These are phyloP conservation scores for Trichoderma asperelloides DNA, from an alignment of 495 filamentous ascomycete genomes.

Conservation along the genomic window DNA sequence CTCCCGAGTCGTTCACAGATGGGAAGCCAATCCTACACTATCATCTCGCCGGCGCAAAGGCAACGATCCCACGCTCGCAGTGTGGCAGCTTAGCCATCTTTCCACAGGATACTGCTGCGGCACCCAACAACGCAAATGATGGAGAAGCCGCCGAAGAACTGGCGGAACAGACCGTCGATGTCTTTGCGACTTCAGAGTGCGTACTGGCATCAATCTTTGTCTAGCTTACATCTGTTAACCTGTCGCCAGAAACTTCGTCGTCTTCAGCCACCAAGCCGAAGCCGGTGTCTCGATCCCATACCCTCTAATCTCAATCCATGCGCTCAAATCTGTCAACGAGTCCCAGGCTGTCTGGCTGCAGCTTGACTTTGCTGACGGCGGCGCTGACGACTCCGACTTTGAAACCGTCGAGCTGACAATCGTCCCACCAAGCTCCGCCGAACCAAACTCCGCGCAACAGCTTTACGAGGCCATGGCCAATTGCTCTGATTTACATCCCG, in stretches of 20 bases:
- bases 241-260: conserved; percentile 54
- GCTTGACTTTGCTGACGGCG: conserved; percentile 50
- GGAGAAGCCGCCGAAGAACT: conserved; percentile 26
- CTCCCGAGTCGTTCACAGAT: conserved; percentile 73
- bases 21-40: conserved; percentile 75
- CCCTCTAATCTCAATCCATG: conserved; percentile 80
- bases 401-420: conserved; percentile 66
- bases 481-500: conserved; percentile 86
- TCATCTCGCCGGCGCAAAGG: conserved; percentile 53
- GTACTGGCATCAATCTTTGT: conserved; percentile 15
- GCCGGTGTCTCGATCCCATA: conserved; percentile 76
- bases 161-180: conserved; percentile 47
- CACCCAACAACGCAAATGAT: conserved; percentile 17
- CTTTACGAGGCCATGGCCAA: conserved; percentile 75
- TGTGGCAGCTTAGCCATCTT: conserved; percentile 43
- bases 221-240: not conserved
- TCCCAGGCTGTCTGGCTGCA: conserved; percentile 71
- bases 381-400: conserved; percentile 58
- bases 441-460: conserved; percentile 24
- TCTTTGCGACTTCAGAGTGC: conserved; percentile 76
- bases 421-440: conserved; percentile 38
- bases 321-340: conserved; percentile 53
- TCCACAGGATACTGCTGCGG: conserved; percentile 21
- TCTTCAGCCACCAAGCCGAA: conserved; percentile 54
- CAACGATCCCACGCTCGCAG: conserved; percentile 41